These are phyloP conservation scores for Nemania sp. DNA, from an alignment of 2,329 filamentous ascomycete species.

Conservation along the genomic window DNA sequence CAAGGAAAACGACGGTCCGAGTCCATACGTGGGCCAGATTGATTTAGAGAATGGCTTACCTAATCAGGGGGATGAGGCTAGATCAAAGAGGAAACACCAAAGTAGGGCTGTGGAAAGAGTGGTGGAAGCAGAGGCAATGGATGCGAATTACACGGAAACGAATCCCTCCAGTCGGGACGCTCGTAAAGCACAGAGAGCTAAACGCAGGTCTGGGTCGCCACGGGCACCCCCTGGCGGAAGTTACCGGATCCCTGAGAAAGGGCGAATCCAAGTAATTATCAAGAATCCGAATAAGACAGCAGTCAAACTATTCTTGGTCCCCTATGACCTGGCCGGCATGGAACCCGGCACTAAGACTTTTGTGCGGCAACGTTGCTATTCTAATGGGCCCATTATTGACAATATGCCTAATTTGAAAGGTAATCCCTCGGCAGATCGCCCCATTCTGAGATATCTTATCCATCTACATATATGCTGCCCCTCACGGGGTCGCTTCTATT, in stretches of 20 bases:
- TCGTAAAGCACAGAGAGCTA: slow-evolving; percentile 54
- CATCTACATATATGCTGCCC: slow-evolving; percentile 95
- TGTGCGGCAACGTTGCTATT: slow-evolving; percentile 93
- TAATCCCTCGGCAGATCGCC: slow-evolving; percentile 61
- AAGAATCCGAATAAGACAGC: slow-evolving; percentile 99
- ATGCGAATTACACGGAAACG: slow-evolving; percentile 37
- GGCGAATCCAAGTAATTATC: slow-evolving; percentile 95
- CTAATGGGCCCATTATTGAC: slow-evolving; percentile 85
- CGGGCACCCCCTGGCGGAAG: slow-evolving; percentile 85
- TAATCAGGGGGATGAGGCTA: slow-evolving; percentile 61
- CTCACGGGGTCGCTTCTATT: slow-evolving; percentile 82
- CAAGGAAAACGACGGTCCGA: slow-evolving; percentile 84
- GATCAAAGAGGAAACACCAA: slow-evolving; percentile 63
- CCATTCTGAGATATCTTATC: slow-evolving; percentile 87
- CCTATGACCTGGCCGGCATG: slow-evolving; percentile 94
- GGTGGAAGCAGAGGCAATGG: slow-evolving; percentile 47
- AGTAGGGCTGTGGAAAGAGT: slow-evolving; percentile 57
- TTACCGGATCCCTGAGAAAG: slow-evolving; percentile 93
- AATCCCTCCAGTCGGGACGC: slow-evolving; percentile 50
- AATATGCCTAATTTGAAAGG: slow-evolving; percentile 58
- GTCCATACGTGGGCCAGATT: slow-evolving; percentile 93
- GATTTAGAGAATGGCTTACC: slow-evolving; percentile 86
- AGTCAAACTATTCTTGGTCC: slow-evolving; percentile 93
- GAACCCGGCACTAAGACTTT: slow-evolving; percentile 95
- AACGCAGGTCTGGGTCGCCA: slow-evolving; percentile 68